Evolutionary conservation across 2,329 filamentous ascomycete species (phyloP).

Genomic region (Phialophora verrucosa): DNA sequence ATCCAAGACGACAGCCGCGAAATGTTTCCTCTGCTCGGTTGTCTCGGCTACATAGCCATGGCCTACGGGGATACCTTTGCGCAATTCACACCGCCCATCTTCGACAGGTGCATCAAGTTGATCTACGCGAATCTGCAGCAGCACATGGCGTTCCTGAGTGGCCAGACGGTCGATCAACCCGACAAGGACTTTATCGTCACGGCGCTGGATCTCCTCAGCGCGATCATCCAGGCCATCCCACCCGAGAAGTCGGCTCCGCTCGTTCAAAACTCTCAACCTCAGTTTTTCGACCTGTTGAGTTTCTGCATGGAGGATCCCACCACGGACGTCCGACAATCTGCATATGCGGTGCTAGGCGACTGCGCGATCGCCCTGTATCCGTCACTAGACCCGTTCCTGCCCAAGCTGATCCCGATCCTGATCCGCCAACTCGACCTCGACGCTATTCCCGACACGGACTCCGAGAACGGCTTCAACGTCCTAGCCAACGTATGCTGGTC

Average conservation of each 20-base stretch:
- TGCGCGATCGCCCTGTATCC: slow-evolving; percentile 90
- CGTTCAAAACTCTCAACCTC: slow-evolving; percentile 74
- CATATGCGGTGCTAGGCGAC: slow-evolving; percentile 92
- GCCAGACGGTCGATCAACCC: slow-evolving; percentile 73
- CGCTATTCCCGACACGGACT: slow-evolving; percentile 74
- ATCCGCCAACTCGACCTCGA: slow-evolving; percentile 86
- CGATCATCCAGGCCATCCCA: slow-evolving; percentile 88
- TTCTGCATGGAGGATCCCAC: slow-evolving; percentile 91
- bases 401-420: slow-evolving; percentile 75
- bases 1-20: slow-evolving; percentile 89
- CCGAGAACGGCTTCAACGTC: slow-evolving; percentile 85
- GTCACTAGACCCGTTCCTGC: slow-evolving; percentile 75
- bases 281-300: slow-evolving; percentile 86
- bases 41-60: slow-evolving; percentile 89
- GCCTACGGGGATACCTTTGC: slow-evolving; percentile 82
- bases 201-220: slow-evolving; percentile 88
- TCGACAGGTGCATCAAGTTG: slow-evolving; percentile 84
- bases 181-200: slow-evolving; percentile 98
- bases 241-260: slow-evolving; percentile 75
- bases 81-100: slow-evolving; percentile 84
- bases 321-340: slow-evolving; percentile 94
- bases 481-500: slow-evolving; percentile 99
- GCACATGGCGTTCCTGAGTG: slow-evolving; percentile 70
- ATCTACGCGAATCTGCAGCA: slow-evolving; percentile 91
- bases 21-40: slow-evolving; percentile 94